Percentiles rank a stretch among this genome's conserved stretches.
phyloP scores from a whole-genome alignment of 2,329 filamentous ascomycete genomes.

The Neurospora sp. region DNA sequence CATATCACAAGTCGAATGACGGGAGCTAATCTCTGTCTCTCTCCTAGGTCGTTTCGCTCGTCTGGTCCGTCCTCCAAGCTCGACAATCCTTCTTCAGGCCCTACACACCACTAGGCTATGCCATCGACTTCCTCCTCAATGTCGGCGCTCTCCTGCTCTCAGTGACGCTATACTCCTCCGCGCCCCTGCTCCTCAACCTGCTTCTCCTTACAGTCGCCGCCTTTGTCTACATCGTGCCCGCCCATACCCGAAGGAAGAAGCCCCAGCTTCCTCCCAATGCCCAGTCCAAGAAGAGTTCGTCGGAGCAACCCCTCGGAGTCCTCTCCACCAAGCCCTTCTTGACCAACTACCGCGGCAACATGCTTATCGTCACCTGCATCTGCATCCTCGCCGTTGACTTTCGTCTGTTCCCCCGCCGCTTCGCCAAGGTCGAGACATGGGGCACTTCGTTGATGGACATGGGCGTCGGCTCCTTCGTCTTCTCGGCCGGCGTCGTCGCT shows the following conservation, averaged over 20 bases:
- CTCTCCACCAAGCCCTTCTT: conserved; percentile 85
- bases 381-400: conserved; percentile 98
- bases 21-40: conserved; percentile 12
- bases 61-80: conserved; percentile 84
- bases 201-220: conserved; percentile 64
- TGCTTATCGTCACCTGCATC: conserved; percentile 84
- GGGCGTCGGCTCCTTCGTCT: conserved; percentile 95
- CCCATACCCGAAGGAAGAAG: conserved; percentile 36
- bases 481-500: conserved; percentile 83
- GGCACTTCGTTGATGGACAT: conserved; percentile 98
- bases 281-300: conserved; percentile 23
- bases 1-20: neutral
- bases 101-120: conserved; percentile 55
- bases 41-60: conserved; percentile 61
- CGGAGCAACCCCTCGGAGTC: conserved; percentile 28
- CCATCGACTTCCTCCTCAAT: conserved; percentile 82
- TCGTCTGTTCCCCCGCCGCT: conserved; percentile 79
- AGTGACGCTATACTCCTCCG: conserved; percentile 71
- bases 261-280: conserved; percentile 36
- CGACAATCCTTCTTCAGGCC: conserved; percentile 75
- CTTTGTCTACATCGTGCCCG: conserved; percentile 46
- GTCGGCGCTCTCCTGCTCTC: conserved; percentile 73
- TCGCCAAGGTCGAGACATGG: conserved; percentile 99
- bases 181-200: conserved; percentile 62
- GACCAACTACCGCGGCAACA: conserved; percentile 79